Evolutionary conservation across 345 rosid species (phyloP).

Genomic region (Salix arbutifolia): DNA sequence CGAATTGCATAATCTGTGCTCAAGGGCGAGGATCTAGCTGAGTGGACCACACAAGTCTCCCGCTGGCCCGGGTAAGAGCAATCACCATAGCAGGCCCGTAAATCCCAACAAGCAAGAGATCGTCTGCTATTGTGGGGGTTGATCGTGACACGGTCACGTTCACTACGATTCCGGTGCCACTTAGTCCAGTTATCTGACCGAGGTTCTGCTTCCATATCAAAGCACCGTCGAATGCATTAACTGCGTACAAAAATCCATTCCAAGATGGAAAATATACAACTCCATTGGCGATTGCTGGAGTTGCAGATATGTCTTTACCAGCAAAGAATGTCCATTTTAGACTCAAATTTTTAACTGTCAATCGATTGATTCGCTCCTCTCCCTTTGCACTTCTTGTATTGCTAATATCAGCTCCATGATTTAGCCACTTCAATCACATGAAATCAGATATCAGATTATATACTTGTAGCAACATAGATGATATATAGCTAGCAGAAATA

Average conservation of each 20-base stretch:
- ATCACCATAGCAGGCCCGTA: constrained; percentile 44
- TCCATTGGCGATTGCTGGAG: constrained; percentile 39
- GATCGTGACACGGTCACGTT: constrained; percentile 39
- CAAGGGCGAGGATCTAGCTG: constrained; percentile 32
- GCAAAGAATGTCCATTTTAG: constrained; percentile 43
- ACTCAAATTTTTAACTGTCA: constrained; percentile 19
- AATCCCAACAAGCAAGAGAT: constrained; percentile 33
- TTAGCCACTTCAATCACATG: constrained; percentile 36
- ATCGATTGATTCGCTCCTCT: constrained; percentile 22
- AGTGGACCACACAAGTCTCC: constrained; percentile 39
- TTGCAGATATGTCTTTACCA: constrained; percentile 45
- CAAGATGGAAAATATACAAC: constrained; percentile 48
- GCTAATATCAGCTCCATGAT: constrained; percentile 35
- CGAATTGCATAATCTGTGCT: constrained; percentile 37
- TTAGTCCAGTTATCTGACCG: constrained; percentile 33
- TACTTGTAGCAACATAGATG: neutral
- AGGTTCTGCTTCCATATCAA: constrained; percentile 49
- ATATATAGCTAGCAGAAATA: no score
- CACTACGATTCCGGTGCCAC: constrained; percentile 13
- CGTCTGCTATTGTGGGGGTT: constrained; percentile 39
- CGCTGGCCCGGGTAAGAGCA: constrained; percentile 29
- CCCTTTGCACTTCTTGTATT: constrained; percentile 32
- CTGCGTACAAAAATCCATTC: constrained; percentile 51
- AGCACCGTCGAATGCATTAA: constrained; percentile 39
- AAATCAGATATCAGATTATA: neutral